Base-by-base conservation (phyloP, 768 basidiomycete species). In the Russula dissimulans region DNA sequence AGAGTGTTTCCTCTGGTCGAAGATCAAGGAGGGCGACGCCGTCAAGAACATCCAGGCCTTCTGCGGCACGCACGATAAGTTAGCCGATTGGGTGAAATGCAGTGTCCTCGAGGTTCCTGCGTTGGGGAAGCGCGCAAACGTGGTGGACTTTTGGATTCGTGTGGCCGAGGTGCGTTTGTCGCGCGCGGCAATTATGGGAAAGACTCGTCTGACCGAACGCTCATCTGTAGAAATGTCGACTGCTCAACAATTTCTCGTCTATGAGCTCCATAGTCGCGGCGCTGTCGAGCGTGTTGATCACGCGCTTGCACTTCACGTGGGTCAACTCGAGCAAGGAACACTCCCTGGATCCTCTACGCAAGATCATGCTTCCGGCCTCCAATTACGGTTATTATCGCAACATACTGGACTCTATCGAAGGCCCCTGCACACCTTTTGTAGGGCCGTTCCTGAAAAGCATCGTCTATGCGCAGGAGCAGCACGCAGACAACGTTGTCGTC, bases 141-240 rank as follows among this genome's bases (percentile, higher is more conserved):
- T 77, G 15, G 72, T 87, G 41, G 85, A 87, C 60, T 80, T 84
- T 67, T 90, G 87, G 87, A 84, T 89, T 64, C 84, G 80, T 67
- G 84, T 88, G 18, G 86, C 88, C 8, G 86, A 90, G 79, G 88
- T 87, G 65, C 66, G 79, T 26, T 26, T 26, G 22, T 70, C 18
- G 22, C n/a, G 43, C n/a, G 38, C 29, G 26, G 11, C n/a, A 17
- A 4, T n/a, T 32, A 45, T 29, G 51, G 31, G 36, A 31, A 15
- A n/a, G 26, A n/a, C 36, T 39, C 4, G 8, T 51, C 39, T 52
- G 38, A 51, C n/a, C 18, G 22, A 41, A 51, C 15, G 3, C 29
- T 48, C 9, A 38, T 52, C 11, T 52, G 14, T 67, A 89, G 87
- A 85, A 81, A 78, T 88, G 84, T 70, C 79, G 77, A 39, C 66